Conservation (phyloP, 306 rosid species). For the Cicer chorassanicum region DNA sequence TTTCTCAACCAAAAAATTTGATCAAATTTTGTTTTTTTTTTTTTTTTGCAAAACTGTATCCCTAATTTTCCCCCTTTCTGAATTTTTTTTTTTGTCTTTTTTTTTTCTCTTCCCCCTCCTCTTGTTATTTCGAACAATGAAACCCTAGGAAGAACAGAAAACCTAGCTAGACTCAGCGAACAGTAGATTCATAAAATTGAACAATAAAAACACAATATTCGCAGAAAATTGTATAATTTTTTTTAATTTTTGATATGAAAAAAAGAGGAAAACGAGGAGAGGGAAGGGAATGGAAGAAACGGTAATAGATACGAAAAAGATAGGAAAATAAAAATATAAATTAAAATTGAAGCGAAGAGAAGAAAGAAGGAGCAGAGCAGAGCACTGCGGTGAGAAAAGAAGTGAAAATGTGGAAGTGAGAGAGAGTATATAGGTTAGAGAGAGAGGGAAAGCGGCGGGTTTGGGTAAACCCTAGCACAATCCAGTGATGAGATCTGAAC, state of each 20-base stretch:
- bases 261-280: constrained; percentile 71
- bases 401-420: background rate
- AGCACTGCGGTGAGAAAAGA: constrained; percentile 50
- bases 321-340: background rate
- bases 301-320: constrained; percentile 61
- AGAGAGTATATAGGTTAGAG: constrained; percentile 37
- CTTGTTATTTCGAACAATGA: constrained; percentile 61
- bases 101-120: constrained; percentile 90
- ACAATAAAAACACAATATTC: background rate
- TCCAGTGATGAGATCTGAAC: constrained; percentile 42
- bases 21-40: background rate
- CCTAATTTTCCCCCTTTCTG: constrained; percentile 7
- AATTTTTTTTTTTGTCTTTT: constrained; percentile 6
- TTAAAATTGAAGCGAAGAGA: no score
- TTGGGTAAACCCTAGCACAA: constrained; percentile 62
- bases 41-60: background rate
- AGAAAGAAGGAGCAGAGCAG: constrained; percentile 47
- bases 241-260: background rate
- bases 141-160: constrained; percentile 61
- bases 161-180: constrained; percentile 37
- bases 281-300: constrained; percentile 69
- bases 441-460: constrained; percentile 35
- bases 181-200: constrained; percentile 16
- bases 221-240: background rate
- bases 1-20: background rate